phyloP scores from a whole-genome alignment of 345 rosid genomes.

The Eutrema heterophyllum region DNA sequence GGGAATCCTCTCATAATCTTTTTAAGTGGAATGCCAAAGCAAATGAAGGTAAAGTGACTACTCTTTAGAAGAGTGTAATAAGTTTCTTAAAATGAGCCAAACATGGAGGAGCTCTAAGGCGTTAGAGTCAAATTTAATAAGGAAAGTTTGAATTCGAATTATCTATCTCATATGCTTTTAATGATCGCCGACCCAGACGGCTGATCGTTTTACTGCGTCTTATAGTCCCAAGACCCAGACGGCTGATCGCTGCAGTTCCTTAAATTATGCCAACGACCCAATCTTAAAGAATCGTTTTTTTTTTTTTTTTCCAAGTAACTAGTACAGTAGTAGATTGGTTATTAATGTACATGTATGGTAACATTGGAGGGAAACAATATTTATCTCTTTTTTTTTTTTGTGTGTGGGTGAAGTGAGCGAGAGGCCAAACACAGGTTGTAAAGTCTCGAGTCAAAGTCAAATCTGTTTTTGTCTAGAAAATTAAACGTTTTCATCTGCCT shows the following conservation, averaged over 20 bases:
- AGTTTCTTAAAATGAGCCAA: not conserved
- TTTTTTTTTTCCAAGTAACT: not conserved
- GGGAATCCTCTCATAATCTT: not conserved
- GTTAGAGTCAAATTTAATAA: slow-evolving; percentile 6
- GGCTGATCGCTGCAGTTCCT: slow-evolving; percentile 10
- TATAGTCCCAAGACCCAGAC: slow-evolving; percentile 25
- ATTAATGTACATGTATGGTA: not conserved
- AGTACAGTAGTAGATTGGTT: not conserved
- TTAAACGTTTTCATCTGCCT: not conserved
- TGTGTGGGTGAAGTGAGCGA: slow-evolving; percentile 4
- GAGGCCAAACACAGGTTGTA: slow-evolving; percentile 23
- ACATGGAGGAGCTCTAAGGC: not conserved
- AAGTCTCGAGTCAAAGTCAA: slow-evolving; percentile 29
- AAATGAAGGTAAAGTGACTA: not conserved
- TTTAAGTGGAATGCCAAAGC: not conserved
- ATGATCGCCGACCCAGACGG: not conserved
- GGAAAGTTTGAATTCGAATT: not conserved
- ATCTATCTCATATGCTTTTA: not conserved
- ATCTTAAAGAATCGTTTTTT: not conserved
- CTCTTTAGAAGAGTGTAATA: not conserved
- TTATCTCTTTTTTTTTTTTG: not conserved
- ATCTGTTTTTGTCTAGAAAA: slow-evolving; percentile 12
- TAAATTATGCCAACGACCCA: slow-evolving; percentile 1
- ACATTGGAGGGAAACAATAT: not conserved
- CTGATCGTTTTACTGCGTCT: not conserved